phyloP scores from a whole-genome alignment of 805 yeast species.

The Saturnispora hagleri region DNA sequence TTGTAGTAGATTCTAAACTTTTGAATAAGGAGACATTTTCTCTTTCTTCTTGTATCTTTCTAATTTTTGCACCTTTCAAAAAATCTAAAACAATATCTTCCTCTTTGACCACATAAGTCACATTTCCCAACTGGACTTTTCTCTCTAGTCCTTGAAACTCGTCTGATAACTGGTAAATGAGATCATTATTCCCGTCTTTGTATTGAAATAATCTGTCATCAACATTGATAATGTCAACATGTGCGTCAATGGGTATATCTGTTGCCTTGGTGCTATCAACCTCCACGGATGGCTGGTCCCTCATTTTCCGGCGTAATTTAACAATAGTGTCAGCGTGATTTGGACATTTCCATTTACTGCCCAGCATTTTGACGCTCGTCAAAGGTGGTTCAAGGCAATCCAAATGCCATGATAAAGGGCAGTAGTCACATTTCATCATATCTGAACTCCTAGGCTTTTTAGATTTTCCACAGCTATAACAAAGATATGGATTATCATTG shows the following conservation, averaged over 20 bases:
- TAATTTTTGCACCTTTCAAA: constrained; percentile 40
- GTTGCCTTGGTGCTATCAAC: constrained; percentile 33
- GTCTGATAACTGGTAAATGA: constrained; percentile 12
- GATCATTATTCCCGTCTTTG: constrained; percentile 4
- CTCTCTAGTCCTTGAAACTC: constrained; percentile 16
- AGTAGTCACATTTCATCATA: constrained; percentile 72
- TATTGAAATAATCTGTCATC: constrained; percentile 27
- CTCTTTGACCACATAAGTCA: constrained; percentile 60
- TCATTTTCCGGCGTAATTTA: constrained; percentile 40
- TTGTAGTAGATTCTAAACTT: constrained; percentile 18
- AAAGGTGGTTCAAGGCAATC: constrained; percentile 79
- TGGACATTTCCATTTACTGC: constrained; percentile 87
- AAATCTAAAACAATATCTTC: constrained; percentile 63
- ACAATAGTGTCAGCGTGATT: constrained; percentile 55
- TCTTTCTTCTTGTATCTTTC: constrained; percentile 26
- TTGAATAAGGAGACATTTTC: constrained; percentile 23
- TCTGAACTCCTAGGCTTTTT: constrained; percentile 31
- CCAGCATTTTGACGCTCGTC: constrained; percentile 60
- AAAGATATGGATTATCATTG: constrained; percentile 57
- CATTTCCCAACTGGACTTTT: constrained; percentile 18
- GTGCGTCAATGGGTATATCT: constrained; percentile 31
- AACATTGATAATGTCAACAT: constrained; percentile 43
- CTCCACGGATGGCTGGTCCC: constrained; percentile 44
- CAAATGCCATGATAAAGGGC: constrained; percentile 77
- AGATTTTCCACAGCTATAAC: constrained; percentile 60